Percentiles rank a stretch among this genome's conserved stretches.
Evolutionary conservation across 495 filamentous ascomycete genomes (phyloP).

Genomic region (Entonaema liquescens): DNA sequence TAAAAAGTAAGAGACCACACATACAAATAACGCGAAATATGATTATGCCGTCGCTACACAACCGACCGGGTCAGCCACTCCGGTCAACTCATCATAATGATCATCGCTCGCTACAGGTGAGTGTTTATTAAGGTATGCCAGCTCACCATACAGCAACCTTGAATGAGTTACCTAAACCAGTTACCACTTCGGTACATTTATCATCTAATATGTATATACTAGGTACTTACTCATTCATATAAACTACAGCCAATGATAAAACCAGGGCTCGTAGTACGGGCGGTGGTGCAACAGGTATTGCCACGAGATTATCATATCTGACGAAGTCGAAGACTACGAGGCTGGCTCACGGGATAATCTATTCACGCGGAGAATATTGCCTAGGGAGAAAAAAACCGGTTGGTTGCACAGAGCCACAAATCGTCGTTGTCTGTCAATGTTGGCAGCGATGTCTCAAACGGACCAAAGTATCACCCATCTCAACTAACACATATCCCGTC

Average conservation of each 20-base stretch:
- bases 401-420: conserved; percentile 36
- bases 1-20: background rate
- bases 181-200: conserved; percentile 8
- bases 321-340: conserved; percentile 17
- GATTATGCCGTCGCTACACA: conserved; percentile 1
- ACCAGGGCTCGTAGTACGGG: background rate
- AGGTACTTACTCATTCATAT: too few species aligned
- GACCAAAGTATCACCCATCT: conserved; percentile 4
- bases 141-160: conserved; percentile 4
- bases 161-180: too few species aligned
- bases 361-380: conserved; percentile 12
- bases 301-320: conserved; percentile 31
- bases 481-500: background rate
- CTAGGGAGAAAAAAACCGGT: conserved; percentile 9
- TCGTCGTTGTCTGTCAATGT: conserved; percentile 30
- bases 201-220: too few species aligned
- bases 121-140: conserved; percentile 1
- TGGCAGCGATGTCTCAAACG: conserved; percentile 34
- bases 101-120: conserved; percentile 1
- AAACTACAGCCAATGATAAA: conserved; percentile 6
- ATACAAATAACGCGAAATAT: background rate
- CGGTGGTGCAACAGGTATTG: background rate
- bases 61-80: background rate
- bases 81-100: conserved; percentile 4
- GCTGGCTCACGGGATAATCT: conserved; percentile 18